phyloP scores from a whole-genome alignment of 352 stramenopile species.

The Pythium phragmiticola region DNA sequence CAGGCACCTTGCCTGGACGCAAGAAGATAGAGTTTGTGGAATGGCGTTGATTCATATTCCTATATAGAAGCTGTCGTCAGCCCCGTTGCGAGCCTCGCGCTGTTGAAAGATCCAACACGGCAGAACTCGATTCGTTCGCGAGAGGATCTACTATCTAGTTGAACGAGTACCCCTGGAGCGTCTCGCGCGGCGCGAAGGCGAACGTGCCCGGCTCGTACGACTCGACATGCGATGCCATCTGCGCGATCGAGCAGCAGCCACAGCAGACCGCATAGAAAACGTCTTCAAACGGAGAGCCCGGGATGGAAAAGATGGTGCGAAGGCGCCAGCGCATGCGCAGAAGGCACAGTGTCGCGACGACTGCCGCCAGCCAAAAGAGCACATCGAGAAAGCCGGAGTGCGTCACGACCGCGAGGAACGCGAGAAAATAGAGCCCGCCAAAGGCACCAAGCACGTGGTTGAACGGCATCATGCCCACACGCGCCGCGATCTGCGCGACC shows the following conservation, averaged over 20 bases:
- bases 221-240: conserved; percentile 81
- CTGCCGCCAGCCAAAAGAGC: conserved; percentile 38
- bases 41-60: too few species aligned
- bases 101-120: background rate
- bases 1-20: too few species aligned
- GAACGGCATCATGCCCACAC: conserved; percentile 60
- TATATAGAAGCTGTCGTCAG: too few species aligned
- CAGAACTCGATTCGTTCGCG: conserved; percentile 2
- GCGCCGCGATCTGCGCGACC: conserved; percentile 61
- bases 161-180: conserved; percentile 61
- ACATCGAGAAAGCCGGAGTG: conserved; percentile 48
- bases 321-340: conserved; percentile 59
- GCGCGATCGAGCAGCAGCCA: conserved; percentile 71
- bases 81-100: too few species aligned
- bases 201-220: conserved; percentile 70
- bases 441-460: conserved; percentile 53
- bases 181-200: conserved; percentile 57
- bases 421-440: conserved; percentile 48
- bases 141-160: conserved; percentile 29
- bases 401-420: conserved; percentile 34
- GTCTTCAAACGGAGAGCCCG: conserved; percentile 57
- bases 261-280: conserved; percentile 49
- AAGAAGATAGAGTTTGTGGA: too few species aligned
- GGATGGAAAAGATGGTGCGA: conserved; percentile 60
- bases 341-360: conserved; percentile 41